Conservation (phyloP, 2,329 filamentous ascomycete species). For the Thielaviopsis ethacetica region DNA sequence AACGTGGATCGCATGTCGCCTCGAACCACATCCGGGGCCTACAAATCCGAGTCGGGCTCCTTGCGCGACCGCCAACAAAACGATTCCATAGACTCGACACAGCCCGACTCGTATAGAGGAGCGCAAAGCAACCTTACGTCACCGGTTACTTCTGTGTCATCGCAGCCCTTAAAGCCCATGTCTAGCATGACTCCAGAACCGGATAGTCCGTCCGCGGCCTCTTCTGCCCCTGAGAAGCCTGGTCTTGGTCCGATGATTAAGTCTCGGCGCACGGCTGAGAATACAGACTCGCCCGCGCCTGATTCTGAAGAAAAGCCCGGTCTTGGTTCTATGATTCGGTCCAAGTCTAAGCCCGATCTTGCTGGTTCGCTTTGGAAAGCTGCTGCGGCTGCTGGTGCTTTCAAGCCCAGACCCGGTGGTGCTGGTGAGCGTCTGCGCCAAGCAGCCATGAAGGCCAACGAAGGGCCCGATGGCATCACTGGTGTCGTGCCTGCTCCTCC, state of each 20-base stretch:
- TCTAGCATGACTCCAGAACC: slow-evolving; percentile 15
- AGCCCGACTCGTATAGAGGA: slow-evolving; percentile 9
- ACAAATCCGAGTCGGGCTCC: slow-evolving; percentile 12
- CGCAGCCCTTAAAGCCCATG: slow-evolving; percentile 10
- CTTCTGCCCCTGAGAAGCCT: slow-evolving; percentile 31
- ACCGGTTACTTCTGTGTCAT: slow-evolving; percentile 11
- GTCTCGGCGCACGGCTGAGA: slow-evolving; percentile 41
- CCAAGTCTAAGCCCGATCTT: slow-evolving; percentile 57
- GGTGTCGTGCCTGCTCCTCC: slow-evolving; percentile 70
- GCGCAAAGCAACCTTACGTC: slow-evolving; percentile 11
- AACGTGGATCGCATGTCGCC: slow-evolving; percentile 32
- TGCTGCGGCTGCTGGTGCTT: slow-evolving; percentile 45
- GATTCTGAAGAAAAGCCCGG: slow-evolving; percentile 46
- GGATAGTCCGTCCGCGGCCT: slow-evolving; percentile 8
- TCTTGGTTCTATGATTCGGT: slow-evolving; percentile 79
- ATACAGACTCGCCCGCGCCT: slow-evolving; percentile 4
- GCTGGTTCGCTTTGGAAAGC: slow-evolving; percentile 68
- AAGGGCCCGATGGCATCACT: slow-evolving; percentile 78
- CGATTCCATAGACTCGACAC: slow-evolving; percentile 11
- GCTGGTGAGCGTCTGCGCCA: slow-evolving; percentile 64
- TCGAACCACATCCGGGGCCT: slow-evolving; percentile 24
- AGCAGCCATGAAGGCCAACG: slow-evolving; percentile 36
- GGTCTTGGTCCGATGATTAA: slow-evolving; percentile 86
- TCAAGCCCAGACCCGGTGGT: slow-evolving; percentile 78
- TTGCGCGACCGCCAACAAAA: slow-evolving; percentile 12